Evolutionary conservation across 2,329 filamentous ascomycete genomes (phyloP).

Genomic region (Cercospora brassicicola): DNA sequence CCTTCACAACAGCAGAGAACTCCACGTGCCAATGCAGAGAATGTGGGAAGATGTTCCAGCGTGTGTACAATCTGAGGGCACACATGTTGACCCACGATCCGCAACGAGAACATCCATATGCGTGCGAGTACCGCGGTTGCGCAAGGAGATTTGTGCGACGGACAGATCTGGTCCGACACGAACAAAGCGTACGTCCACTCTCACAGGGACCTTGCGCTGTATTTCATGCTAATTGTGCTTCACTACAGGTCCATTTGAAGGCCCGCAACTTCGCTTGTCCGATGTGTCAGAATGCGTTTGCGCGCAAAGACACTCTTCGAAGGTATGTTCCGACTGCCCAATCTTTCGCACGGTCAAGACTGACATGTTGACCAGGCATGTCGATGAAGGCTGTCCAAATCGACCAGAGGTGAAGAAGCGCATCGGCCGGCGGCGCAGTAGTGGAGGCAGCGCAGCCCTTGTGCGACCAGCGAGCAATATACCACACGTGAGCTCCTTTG

Average conservation of each 20-base stretch:
- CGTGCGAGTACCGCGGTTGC: constrained; percentile 66
- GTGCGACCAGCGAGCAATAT: not conserved
- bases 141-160: constrained; percentile 76
- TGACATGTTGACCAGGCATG: constrained; percentile 56
- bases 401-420: constrained; percentile 43
- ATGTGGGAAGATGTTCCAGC: constrained; percentile 77
- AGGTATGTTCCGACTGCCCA: constrained; percentile 55
- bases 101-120: constrained; percentile 67
- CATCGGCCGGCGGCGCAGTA: constrained; percentile 1
- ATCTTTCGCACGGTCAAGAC: not conserved
- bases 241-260: constrained; percentile 68
- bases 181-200: constrained; percentile 50
- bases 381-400: constrained; percentile 73
- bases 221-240: constrained; percentile 32
- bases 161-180: constrained; percentile 68
- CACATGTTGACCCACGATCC: constrained; percentile 84
- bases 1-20: constrained; percentile 57
- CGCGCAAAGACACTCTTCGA: constrained; percentile 77
- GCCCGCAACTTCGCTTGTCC: constrained; percentile 68
- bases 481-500: not conserved
- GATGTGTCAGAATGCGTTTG: constrained; percentile 70
- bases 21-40: constrained; percentile 71
- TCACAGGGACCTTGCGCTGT: constrained; percentile 39
- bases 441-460: not conserved
- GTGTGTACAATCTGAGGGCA: constrained; percentile 82